Percentiles rank a stretch among this genome's conserved stretches.
These are phyloP conservation scores for Claviceps pazoutovae DNA, from an alignment of 2,329 filamentous ascomycete species.

Conservation along the genomic window DNA sequence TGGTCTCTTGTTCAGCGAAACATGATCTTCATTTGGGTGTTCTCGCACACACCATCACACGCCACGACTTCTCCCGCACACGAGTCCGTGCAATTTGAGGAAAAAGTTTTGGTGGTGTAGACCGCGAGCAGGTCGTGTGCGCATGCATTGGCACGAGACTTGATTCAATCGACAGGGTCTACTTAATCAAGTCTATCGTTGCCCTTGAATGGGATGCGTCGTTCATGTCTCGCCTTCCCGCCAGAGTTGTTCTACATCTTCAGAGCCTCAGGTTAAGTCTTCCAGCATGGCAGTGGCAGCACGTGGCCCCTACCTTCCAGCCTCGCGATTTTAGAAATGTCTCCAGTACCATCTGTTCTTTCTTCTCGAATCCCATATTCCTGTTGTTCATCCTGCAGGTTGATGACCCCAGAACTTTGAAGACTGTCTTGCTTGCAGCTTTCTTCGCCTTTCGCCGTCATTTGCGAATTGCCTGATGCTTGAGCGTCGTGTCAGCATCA, in stretches of 20 bases:
- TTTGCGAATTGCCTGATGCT: constrained; percentile 15
- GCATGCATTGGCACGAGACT: too few species aligned
- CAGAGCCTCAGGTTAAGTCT: background rate
- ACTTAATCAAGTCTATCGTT: too few species aligned
- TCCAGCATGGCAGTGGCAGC: background rate
- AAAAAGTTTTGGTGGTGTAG: too few species aligned
- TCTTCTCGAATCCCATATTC: constrained; percentile 48
- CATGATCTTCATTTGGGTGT: too few species aligned
- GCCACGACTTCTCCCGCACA: too few species aligned
- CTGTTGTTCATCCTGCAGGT: constrained; percentile 44
- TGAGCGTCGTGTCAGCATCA: constrained; percentile 31
- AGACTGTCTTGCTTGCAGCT: constrained; percentile 27
- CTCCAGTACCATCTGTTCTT: constrained; percentile 53
- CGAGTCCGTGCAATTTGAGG: too few species aligned
- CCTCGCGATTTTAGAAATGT: constrained; percentile 39
- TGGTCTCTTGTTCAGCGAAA: too few species aligned
- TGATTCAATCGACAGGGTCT: too few species aligned
- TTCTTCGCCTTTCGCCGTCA: background rate
- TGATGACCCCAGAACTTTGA: constrained; percentile 46
- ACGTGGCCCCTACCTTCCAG: constrained; percentile 16
- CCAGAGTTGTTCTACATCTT: background rate
- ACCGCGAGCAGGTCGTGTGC: too few species aligned
- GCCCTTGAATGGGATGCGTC: background rate
- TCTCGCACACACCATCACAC: too few species aligned
- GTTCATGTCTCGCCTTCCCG: background rate